Percentiles rank a stretch among this genome's conserved stretches.
These are phyloP conservation scores for Russula sp. DNA, from an alignment of 768 basidiomycete genomes.

Conservation along the genomic window DNA sequence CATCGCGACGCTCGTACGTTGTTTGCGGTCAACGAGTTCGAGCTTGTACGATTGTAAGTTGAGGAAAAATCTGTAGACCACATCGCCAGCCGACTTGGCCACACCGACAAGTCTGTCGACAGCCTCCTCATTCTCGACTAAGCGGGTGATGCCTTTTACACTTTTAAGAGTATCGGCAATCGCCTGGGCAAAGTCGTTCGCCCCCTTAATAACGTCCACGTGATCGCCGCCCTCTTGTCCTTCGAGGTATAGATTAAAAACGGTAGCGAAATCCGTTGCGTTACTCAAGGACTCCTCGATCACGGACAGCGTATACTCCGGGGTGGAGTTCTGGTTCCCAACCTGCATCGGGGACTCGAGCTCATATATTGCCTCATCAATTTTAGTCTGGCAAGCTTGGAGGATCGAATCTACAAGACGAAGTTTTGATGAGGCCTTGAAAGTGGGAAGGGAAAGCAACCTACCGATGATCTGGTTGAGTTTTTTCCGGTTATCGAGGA, in stretches of 20 bases:
- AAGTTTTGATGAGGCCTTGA: background rate
- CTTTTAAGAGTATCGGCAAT: slow-evolving; percentile 88
- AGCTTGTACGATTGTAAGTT: slow-evolving; percentile 96
- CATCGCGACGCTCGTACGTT: slow-evolving; percentile 82
- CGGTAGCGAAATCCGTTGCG: slow-evolving; percentile 91
- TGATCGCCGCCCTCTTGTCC: slow-evolving; percentile 88
- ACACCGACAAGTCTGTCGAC: slow-evolving; percentile 83
- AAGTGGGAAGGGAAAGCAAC: slow-evolving; percentile 24
- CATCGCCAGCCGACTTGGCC: slow-evolving; percentile 83
- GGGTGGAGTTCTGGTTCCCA: slow-evolving; percentile 95
- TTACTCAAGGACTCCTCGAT: slow-evolving; percentile 95
- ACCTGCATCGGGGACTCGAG: slow-evolving; percentile 92
- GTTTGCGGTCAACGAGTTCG: slow-evolving; percentile 59
- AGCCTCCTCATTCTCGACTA: slow-evolving; percentile 86
- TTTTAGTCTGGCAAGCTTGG: slow-evolving; percentile 92
- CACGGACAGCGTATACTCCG: slow-evolving; percentile 97
- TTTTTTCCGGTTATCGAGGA: slow-evolving; percentile 96
- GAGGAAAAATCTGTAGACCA: slow-evolving; percentile 87
- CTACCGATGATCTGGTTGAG: slow-evolving; percentile 93
- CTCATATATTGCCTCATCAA: slow-evolving; percentile 96
- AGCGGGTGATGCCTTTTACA: slow-evolving; percentile 91
- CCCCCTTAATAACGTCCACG: slow-evolving; percentile 96
- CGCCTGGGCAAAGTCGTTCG: slow-evolving; percentile 94
- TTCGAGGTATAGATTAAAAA: slow-evolving; percentile 86
- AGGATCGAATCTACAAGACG: slow-evolving; percentile 80